phyloP scores from a whole-genome alignment of 306 rosid genomes.

The Vachellia pachyceras region DNA sequence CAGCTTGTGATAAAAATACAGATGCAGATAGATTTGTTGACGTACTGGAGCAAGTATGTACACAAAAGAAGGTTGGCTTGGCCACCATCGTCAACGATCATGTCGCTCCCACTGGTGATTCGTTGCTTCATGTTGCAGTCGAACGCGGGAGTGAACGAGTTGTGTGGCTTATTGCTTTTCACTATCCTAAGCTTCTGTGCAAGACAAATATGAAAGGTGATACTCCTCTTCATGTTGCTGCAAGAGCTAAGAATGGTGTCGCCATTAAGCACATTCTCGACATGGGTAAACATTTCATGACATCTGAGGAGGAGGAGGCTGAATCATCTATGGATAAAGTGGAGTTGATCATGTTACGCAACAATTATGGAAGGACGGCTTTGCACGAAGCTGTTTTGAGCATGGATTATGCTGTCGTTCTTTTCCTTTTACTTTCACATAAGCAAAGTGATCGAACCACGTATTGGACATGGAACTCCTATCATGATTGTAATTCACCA shows the following conservation, averaged over 20 bases:
- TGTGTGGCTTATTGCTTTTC: no score
- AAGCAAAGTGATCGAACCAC: no score
- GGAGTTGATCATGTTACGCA: no score
- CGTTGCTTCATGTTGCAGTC: conserved; percentile 33
- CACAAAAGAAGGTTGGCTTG: not conserved
- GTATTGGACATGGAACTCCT: no score
- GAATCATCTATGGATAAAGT: no score
- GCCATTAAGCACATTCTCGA: not conserved
- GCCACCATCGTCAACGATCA: not conserved
- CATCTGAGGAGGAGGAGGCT: no score
- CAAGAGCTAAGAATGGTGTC: not conserved
- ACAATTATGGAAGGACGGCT: conserved; percentile 23
- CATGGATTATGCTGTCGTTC: not conserved
- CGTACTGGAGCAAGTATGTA: not conserved
- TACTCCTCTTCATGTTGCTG: conserved; percentile 29
- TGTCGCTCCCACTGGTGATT: conserved; percentile 1
- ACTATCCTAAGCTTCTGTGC: not conserved
- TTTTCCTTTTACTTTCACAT: not conserved
- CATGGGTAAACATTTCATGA: no score
- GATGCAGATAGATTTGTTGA: not conserved
- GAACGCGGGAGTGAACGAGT: not conserved
- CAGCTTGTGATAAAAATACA: not conserved
- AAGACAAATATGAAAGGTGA: not conserved
- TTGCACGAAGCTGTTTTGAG: conserved; percentile 40
- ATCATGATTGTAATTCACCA: no score